Evolutionary conservation across 2,329 filamentous ascomycete species (phyloP).

Genomic region (Emmonsiellopsis sp.): DNA sequence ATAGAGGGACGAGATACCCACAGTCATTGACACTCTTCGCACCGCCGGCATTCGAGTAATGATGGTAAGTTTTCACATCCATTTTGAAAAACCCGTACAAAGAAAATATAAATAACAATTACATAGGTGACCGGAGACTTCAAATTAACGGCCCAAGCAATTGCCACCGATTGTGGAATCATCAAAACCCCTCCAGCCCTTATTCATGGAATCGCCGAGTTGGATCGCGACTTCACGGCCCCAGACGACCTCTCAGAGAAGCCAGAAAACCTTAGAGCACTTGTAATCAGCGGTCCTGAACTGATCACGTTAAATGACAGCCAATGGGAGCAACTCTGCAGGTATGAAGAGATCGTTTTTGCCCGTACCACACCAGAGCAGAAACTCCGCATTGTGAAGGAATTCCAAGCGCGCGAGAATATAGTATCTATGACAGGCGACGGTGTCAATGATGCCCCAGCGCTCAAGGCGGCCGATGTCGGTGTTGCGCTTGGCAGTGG

Average conservation of each 20-base stretch:
- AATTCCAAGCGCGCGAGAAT: constrained; percentile 54
- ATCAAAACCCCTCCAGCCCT: constrained; percentile 43
- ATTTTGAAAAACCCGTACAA: background rate
- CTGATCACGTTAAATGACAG: constrained; percentile 54
- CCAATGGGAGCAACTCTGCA: constrained; percentile 58
- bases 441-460: constrained; percentile 43
- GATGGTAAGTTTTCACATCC: constrained; percentile 45
- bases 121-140: constrained; percentile 62
- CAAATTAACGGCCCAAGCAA: constrained; percentile 62
- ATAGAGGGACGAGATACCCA: constrained; percentile 47
- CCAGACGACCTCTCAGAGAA: constrained; percentile 12
- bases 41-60: constrained; percentile 65
- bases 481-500: constrained; percentile 51
- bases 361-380: constrained; percentile 68
- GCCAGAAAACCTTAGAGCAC: constrained; percentile 32
- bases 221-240: constrained; percentile 29
- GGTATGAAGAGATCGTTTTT: constrained; percentile 66
- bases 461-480: constrained; percentile 49
- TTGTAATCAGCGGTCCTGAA: constrained; percentile 58
- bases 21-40: constrained; percentile 52
- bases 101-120: background rate
- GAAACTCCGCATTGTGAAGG: constrained; percentile 69
- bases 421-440: constrained; percentile 47
- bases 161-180: constrained; percentile 63
- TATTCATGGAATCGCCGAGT: constrained; percentile 46